A percentile compares a stretch with the other conserved stretches of the same genome.
Conservation (phyloP, 2,329 filamentous ascomycete species). For the Leptographium lundbergii region DNA sequence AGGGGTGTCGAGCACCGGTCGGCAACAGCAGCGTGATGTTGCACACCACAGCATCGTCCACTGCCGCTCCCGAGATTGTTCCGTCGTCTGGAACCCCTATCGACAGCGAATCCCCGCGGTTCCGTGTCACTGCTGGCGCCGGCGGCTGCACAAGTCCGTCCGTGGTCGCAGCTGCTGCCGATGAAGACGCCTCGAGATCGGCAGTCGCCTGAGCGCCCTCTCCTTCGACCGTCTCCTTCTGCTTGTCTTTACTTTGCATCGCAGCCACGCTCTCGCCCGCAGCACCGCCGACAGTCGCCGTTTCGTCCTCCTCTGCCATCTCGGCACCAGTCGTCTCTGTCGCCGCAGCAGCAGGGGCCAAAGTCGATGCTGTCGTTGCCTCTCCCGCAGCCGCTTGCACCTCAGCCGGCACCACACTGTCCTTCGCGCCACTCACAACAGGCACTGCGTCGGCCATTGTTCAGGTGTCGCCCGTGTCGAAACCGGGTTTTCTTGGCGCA, state of each 20-base stretch:
- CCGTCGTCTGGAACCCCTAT: conserved; percentile 5
- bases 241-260: neutral
- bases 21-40: conserved; percentile 75
- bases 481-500: neutral
- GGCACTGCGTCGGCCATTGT: conserved; percentile 8
- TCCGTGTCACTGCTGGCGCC: conserved; percentile 12
- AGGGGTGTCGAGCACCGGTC: conserved; percentile 73
- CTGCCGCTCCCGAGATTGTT: neutral
- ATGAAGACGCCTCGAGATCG: neutral
- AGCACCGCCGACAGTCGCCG: neutral
- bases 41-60: conserved; percentile 33
- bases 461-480: neutral
- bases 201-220: neutral
- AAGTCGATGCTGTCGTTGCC: neutral
- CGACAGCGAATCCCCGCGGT: conserved; percentile 12
- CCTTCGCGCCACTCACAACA: conserved; percentile 12
- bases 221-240: neutral
- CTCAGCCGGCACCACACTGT: conserved; percentile 7
- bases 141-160: neutral
- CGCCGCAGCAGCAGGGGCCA: conserved; percentile 5
- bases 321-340: conserved; percentile 6
- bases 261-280: neutral
- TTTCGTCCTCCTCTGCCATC: neutral
- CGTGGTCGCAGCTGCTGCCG: neutral
- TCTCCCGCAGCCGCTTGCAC: neutral